phyloP scores from a whole-genome alignment of 306 rosid genomes.

The Abrus pulchellus region DNA sequence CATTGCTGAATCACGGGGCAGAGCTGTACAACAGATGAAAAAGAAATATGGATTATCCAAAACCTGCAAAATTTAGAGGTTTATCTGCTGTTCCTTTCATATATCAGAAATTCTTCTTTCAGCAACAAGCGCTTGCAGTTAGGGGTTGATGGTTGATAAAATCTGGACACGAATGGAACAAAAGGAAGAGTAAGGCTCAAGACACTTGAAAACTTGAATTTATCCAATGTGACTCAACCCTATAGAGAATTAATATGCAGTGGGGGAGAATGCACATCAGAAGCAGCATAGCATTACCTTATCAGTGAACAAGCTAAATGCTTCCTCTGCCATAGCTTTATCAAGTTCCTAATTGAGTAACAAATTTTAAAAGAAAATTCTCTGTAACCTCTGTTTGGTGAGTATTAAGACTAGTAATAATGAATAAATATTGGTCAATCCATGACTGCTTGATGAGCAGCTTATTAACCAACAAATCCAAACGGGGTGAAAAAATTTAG shows the following conservation, averaged over 20 bases:
- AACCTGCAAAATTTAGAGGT: slow-evolving; percentile 32
- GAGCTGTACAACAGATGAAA: slow-evolving; percentile 44
- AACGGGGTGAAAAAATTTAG: not conserved
- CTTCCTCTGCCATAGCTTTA: slow-evolving; percentile 77
- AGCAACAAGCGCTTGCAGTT: slow-evolving; percentile 31
- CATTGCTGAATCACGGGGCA: slow-evolving; percentile 1
- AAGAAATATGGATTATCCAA: not conserved
- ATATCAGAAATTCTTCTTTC: slow-evolving; percentile 29
- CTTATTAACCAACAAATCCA: slow-evolving; percentile 16
- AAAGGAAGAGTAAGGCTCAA: slow-evolving; percentile 1
- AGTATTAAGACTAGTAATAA: slow-evolving; percentile 18
- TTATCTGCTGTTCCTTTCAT: slow-evolving; percentile 32
- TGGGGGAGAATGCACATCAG: slow-evolving; percentile 12
- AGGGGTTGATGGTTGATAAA: slow-evolving; percentile 63
- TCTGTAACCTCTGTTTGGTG: not conserved
- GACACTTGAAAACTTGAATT: slow-evolving; percentile 3
- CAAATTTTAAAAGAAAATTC: slow-evolving; percentile 32
- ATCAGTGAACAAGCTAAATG: slow-evolving; percentile 63
- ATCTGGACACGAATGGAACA: slow-evolving; percentile 57
- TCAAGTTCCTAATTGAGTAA: slow-evolving; percentile 74
- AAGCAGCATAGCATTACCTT: slow-evolving; percentile 62
- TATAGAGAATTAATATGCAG: slow-evolving; percentile 15
- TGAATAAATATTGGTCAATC: not conserved
- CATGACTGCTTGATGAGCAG: not conserved
- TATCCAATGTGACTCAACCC: slow-evolving; percentile 37